These are phyloP conservation scores for Russula sp. DNA, from an alignment of 768 basidiomycete genomes.

Conservation along the genomic window DNA sequence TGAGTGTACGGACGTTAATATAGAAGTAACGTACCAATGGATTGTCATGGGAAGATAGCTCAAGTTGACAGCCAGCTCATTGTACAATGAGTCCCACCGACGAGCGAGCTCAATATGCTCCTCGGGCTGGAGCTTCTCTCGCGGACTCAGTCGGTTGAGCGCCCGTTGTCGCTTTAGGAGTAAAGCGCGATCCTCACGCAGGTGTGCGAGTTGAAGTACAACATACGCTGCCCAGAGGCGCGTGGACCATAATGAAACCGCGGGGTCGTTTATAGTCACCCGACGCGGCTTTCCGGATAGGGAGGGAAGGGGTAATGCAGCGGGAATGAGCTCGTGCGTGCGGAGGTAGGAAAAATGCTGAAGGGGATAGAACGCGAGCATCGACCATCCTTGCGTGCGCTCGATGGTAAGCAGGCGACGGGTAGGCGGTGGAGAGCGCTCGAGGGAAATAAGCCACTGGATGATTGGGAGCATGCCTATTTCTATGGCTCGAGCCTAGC, in stretches of 20 bases:
- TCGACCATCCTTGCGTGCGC: slow-evolving; percentile 70
- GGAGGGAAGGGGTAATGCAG: slow-evolving; percentile 39
- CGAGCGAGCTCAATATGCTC: slow-evolving; percentile 50
- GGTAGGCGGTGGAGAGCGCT: slow-evolving; percentile 66
- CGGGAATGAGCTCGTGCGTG: slow-evolving; percentile 54
- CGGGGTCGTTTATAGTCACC: slow-evolving; percentile 41
- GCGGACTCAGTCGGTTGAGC: slow-evolving; percentile 31
- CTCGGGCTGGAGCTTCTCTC: slow-evolving; percentile 46
- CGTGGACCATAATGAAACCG: slow-evolving; percentile 62
- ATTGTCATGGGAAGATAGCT: slow-evolving; percentile 77
- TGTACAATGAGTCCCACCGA: slow-evolving; percentile 64
- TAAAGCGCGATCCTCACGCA: slow-evolving; percentile 60
- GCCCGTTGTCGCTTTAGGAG: slow-evolving; percentile 49
- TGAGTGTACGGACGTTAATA: neutral
- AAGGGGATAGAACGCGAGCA: slow-evolving; percentile 75
- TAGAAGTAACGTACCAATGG: slow-evolving; percentile 57
- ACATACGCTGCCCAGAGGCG: slow-evolving; percentile 82
- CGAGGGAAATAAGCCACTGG: slow-evolving; percentile 73
- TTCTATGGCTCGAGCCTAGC: neutral
- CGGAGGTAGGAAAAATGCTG: slow-evolving; percentile 69
- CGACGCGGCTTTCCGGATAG: slow-evolving; percentile 31
- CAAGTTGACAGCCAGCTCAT: slow-evolving; percentile 64
- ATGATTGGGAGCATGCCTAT: slow-evolving; percentile 72
- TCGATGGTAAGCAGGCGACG: slow-evolving; percentile 68
- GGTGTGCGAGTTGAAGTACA: slow-evolving; percentile 66